Percentiles rank a stretch among this genome's conserved stretches.
phyloP scores from a whole-genome alignment of 495 filamentous ascomycete genomes.

The Annulohypoxylon bovei region DNA sequence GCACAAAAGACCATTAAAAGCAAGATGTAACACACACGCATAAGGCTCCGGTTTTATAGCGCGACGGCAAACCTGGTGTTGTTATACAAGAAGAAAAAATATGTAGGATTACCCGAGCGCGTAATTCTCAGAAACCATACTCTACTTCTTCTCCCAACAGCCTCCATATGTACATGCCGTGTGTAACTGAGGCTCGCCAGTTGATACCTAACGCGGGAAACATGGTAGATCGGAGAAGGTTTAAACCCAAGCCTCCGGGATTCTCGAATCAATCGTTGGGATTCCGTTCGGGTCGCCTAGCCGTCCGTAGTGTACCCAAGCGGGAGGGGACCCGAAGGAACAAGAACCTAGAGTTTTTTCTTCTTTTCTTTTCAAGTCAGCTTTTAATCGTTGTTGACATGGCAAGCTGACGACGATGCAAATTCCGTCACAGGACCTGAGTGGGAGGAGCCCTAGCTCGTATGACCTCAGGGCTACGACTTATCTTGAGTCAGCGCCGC shows the following conservation, averaged over 20 bases:
- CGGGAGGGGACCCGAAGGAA: slow-evolving; percentile 28
- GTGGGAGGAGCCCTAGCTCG: slow-evolving; percentile 7
- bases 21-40: slow-evolving; percentile 16
- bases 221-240: slow-evolving; percentile 14
- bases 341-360: slow-evolving; percentile 23
- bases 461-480: neutral
- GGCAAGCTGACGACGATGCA: slow-evolving; percentile 29
- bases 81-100: slow-evolving; percentile 17
- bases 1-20: slow-evolving; percentile 19
- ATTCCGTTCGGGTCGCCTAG: slow-evolving; percentile 32
- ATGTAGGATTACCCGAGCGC: slow-evolving; percentile 32
- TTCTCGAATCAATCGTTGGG: slow-evolving; percentile 34
- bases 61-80: slow-evolving; percentile 17
- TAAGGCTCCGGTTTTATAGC: slow-evolving; percentile 16
- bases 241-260: slow-evolving; percentile 26
- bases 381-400: slow-evolving; percentile 11
- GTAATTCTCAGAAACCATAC: slow-evolving; percentile 26
- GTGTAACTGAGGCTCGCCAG: slow-evolving; percentile 34
- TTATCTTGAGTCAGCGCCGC: slow-evolving; percentile 34
- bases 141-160: neutral
- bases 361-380: slow-evolving; percentile 3
- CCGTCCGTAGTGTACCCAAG: slow-evolving; percentile 10
- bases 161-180: slow-evolving; percentile 12
- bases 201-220: slow-evolving; percentile 34
- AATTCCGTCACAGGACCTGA: slow-evolving; percentile 29